These are phyloP conservation scores for Podospora pseudocomata DNA, from an alignment of 495 filamentous ascomycete species.

Conservation along the genomic window DNA sequence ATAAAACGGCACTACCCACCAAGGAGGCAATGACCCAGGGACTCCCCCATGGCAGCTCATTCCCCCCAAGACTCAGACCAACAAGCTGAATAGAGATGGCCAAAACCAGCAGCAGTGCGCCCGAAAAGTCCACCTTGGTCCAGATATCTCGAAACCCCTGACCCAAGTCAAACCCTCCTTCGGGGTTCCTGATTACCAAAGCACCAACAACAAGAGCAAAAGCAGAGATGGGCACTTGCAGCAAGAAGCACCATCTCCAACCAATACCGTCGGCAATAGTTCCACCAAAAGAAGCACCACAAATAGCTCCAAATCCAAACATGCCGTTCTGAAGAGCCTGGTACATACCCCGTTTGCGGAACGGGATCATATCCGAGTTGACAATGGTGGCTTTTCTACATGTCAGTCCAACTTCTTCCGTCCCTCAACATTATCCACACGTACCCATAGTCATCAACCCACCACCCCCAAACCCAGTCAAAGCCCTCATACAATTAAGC, in stretches of 20 bases:
- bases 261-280: conserved; percentile 48
- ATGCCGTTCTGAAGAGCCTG: conserved; percentile 61
- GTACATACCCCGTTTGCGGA: conserved; percentile 61
- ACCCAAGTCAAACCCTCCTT: conserved; percentile 23
- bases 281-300: conserved; percentile 48
- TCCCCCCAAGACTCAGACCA: conserved; percentile 59
- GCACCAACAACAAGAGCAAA: conserved; percentile 53
- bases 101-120: conserved; percentile 53
- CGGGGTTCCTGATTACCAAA: conserved; percentile 48
- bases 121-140: conserved; percentile 55
- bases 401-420: conserved; percentile 7
- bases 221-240: conserved; percentile 52
- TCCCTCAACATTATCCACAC: not conserved
- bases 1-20: conserved; percentile 47
- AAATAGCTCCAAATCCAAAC: conserved; percentile 54
- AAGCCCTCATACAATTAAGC: conserved; percentile 45
- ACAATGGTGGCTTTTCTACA: conserved; percentile 53
- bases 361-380: conserved; percentile 64
- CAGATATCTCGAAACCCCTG: conserved; percentile 41
- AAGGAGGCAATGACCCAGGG: conserved; percentile 53
- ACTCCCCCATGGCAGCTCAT: conserved; percentile 58
- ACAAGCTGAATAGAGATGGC: conserved; percentile 57
- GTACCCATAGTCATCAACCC: conserved; percentile 60
- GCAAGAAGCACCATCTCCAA: conserved; percentile 50
- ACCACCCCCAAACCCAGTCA: conserved; percentile 57